These are phyloP conservation scores for Aspergillus incahuasiensis DNA, from an alignment of 495 filamentous ascomycete species.

Conservation along the genomic window DNA sequence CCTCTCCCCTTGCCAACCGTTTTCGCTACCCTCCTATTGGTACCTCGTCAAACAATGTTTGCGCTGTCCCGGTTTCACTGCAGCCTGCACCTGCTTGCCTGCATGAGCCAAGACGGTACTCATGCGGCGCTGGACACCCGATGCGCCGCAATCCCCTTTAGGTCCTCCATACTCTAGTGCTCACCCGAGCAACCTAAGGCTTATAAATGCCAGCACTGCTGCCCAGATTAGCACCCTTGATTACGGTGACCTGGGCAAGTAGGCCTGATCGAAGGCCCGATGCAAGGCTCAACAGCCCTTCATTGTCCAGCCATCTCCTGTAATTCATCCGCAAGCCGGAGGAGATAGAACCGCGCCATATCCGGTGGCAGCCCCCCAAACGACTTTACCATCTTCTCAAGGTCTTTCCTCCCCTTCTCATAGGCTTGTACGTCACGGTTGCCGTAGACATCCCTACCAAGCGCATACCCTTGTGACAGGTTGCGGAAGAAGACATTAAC, in stretches of 20 bases:
- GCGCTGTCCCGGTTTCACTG: constrained; percentile 6
- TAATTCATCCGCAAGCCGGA: constrained; percentile 70
- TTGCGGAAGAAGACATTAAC: constrained; percentile 85
- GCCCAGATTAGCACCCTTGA: not conserved
- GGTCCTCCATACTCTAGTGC: not conserved
- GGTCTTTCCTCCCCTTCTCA: constrained; percentile 69
- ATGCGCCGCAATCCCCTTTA: not conserved
- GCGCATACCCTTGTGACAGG: constrained; percentile 62
- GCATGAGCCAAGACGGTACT: constrained; percentile 8
- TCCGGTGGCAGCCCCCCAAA: constrained; percentile 65
- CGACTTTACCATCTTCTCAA: constrained; percentile 60
- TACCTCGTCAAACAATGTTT: not conserved
- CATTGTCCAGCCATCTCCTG: constrained; percentile 26
- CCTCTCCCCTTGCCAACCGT: not conserved
- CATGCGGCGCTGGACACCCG: constrained; percentile 1
- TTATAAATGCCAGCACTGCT: not conserved
- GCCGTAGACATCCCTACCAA: constrained; percentile 80
- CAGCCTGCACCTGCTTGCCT: constrained; percentile 6
- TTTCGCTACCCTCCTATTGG: not conserved
- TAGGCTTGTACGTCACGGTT: constrained; percentile 83
- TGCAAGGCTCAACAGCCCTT: constrained; percentile 4
- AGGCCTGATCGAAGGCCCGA: not conserved
- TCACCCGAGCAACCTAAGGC: not conserved
- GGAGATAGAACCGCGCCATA: constrained; percentile 68
- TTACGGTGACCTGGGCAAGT: not conserved